Evolutionary conservation across 345 rosid genomes (phyloP), one percentile per base, ranked within the genome.

Genomic region (Durio zibethinus): DNA sequence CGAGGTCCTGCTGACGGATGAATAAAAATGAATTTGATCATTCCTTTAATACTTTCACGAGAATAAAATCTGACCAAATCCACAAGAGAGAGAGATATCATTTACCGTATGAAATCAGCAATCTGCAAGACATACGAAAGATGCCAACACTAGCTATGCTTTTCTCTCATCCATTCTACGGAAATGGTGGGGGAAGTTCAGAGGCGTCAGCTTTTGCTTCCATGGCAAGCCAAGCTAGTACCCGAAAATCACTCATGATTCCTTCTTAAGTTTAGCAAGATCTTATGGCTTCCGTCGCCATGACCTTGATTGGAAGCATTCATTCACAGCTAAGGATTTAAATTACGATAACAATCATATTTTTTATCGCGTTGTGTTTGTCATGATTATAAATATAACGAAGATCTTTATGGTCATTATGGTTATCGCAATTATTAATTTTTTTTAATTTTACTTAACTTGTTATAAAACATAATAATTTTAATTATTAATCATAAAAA

Each of bases 231-330:
- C 83, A 83, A 61, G 25, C 86, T 4, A 72, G 74, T 62, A 70
- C 88, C 10, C 83, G 94, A 0, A 84, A 81, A 84, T 72, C 88
- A 0, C 88, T 90, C 76, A 85, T 23, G 84, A 82, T 45, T 88
- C 92, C 25, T 88, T 92, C 1, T 84, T 90, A 4, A 76, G 48
- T 4, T 31, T 84, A 7, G 88, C 92, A 4, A 79, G 94, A 35
- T 77, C 85, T 0, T 71, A 87, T 35, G 88, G 87, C 2, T 88
- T 90, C 61, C 78, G 87, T 59, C 94, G 97, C 59, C 85, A 88
- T 33, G 91, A 91, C 66, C 88, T 91, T 15, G 86, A 80, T 25
- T 90, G 92, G 94, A 89, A 84, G 64, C 84, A 80, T 20, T 92
- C 95, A 10, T 7, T 68, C 40, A 78, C 27, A 3, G 74, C 84